Percentiles rank a stretch among this genome's conserved stretches.
Evolutionary conservation across 805 yeast species (phyloP).

Genomic region (Hanseniaspora lachancei): DNA sequence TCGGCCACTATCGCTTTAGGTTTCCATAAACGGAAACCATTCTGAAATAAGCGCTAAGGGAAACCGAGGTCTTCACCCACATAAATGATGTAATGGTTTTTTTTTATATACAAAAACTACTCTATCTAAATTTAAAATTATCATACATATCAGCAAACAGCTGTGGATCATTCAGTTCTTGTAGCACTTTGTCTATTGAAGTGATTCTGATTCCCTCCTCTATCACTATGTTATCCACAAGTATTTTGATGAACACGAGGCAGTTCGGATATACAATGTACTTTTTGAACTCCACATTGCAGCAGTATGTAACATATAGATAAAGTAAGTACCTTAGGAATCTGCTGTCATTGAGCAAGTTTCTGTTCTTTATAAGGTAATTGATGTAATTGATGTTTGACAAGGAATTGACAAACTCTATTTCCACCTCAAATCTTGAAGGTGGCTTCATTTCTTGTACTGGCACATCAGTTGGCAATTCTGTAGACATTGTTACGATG

Average conservation of each 20-base stretch:
- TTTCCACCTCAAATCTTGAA: conserved; percentile 32
- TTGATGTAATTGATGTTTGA: conserved; percentile 82
- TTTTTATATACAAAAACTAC: too few species aligned
- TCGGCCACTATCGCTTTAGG: conserved; percentile 32
- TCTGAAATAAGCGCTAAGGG: not conserved
- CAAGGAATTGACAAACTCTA: conserved; percentile 75
- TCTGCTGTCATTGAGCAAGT: conserved; percentile 48
- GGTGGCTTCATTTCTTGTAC: conserved; percentile 29
- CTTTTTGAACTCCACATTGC: conserved; percentile 40
- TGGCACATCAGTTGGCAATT: not conserved
- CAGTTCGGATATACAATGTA: conserved; percentile 64
- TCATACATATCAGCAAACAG: conserved; percentile 63
- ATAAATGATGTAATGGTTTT: too few species aligned
- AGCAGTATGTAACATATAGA: conserved; percentile 60
- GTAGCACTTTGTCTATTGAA: not conserved
- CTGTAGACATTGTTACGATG: not conserved
- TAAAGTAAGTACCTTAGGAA: conserved; percentile 68
- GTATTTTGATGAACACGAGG: conserved; percentile 59
- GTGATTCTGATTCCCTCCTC: conserved; percentile 10
- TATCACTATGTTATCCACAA: conserved; percentile 25
- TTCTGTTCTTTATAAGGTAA: conserved; percentile 72
- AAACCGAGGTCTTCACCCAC: not conserved
- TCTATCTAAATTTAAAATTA: conserved; percentile 35
- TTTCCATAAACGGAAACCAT: conserved; percentile 35
- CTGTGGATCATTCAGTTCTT: conserved; percentile 23